phyloP scores from a whole-genome alignment of 2,329 filamentous ascomycete species.

The Ophiocordyceps robertsii region DNA sequence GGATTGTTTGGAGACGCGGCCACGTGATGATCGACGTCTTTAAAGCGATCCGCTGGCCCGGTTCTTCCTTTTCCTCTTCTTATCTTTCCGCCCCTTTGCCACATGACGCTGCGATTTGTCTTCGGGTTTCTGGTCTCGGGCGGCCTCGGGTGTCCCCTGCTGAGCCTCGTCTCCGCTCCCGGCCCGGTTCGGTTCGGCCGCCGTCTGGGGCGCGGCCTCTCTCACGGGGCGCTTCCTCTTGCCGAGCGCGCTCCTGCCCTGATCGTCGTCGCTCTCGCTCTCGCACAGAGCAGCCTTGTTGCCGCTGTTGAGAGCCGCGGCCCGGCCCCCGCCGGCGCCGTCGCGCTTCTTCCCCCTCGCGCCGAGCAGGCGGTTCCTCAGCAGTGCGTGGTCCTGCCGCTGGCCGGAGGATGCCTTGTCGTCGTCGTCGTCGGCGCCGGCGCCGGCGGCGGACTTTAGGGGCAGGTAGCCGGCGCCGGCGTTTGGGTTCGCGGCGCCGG shows the following conservation, averaged over 20 bases:
- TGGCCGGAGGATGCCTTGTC: background rate
- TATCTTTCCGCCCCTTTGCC: conserved; percentile 12
- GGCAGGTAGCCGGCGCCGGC: conserved; percentile 27
- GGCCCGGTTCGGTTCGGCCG: background rate
- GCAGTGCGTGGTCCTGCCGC: conserved; percentile 12
- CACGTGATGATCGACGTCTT: too few relatives aligned
- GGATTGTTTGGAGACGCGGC: too few relatives aligned
- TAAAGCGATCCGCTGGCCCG: background rate
- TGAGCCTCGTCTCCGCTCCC: too few relatives aligned
- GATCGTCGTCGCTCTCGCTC: conserved; percentile 22
- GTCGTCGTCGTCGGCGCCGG: background rate
- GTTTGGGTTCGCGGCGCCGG: conserved; percentile 15
- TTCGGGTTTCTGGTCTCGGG: too few relatives aligned
- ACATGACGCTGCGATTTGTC: background rate
- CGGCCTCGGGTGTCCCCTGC: too few relatives aligned
- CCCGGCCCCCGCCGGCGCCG: too few relatives aligned
- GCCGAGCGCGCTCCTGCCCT: conserved; percentile 22
- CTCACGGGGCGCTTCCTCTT: conserved; percentile 20
- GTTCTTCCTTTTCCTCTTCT: conserved; percentile 7
- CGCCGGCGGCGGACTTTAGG: conserved; percentile 9
- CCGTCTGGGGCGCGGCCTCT: background rate
- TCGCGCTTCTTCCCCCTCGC: too few relatives aligned
- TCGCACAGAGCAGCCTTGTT: conserved; percentile 2
- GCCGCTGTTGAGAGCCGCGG: conserved; percentile 1
- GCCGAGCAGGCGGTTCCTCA: conserved; percentile 18